These are phyloP conservation scores for Pythium coloratum DNA, from an alignment of 352 stramenopile species.

Conservation along the genomic window DNA sequence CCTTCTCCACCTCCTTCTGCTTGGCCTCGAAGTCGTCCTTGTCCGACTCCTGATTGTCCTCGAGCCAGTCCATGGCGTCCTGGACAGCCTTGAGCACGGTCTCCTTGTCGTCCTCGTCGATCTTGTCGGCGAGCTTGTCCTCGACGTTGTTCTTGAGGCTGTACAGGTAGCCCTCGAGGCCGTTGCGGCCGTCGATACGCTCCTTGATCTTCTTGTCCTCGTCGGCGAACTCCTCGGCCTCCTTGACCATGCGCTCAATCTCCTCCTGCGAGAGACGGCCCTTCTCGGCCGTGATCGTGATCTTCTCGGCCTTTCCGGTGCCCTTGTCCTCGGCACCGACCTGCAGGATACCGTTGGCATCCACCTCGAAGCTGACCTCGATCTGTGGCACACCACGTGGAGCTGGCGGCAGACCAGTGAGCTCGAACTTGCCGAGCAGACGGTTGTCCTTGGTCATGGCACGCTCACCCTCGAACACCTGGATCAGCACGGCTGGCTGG, in stretches of 20 bases:
- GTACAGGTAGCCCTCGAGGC: conserved; percentile 97
- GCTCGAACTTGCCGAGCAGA: conserved; percentile 98
- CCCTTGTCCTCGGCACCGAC: conserved; percentile 98
- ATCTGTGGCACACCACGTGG: conserved; percentile 98
- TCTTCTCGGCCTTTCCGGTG: conserved; percentile 97
- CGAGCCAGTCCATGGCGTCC: conserved; percentile 99
- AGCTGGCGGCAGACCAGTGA: conserved; percentile 96
- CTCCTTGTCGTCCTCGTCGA: conserved; percentile 94
- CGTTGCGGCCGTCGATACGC: conserved; percentile 96
- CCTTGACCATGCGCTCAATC: conserved; percentile 98
- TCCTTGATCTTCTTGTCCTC: conserved; percentile 98
- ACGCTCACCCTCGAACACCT: conserved; percentile 98
- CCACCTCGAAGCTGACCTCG: conserved; percentile 99
- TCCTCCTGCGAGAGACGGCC: conserved; percentile 98
- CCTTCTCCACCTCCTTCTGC: conserved; percentile 99
- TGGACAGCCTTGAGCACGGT: conserved; percentile 91
- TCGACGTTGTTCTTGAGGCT: conserved; percentile 94
- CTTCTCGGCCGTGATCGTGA: conserved; percentile 99
- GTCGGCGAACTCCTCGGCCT: conserved; percentile 98
- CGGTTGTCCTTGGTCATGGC: conserved; percentile 99
- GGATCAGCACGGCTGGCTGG: conserved; percentile 89
- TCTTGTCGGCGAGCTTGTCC: conserved; percentile 95
- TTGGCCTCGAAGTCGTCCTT: conserved; percentile 98
- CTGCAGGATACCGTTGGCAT: conserved; percentile 99
- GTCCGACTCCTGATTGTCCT: conserved; percentile 98